phyloP scores from a whole-genome alignment of 768 basidiomycete species.

The Nevesoporus exiguus region DNA sequence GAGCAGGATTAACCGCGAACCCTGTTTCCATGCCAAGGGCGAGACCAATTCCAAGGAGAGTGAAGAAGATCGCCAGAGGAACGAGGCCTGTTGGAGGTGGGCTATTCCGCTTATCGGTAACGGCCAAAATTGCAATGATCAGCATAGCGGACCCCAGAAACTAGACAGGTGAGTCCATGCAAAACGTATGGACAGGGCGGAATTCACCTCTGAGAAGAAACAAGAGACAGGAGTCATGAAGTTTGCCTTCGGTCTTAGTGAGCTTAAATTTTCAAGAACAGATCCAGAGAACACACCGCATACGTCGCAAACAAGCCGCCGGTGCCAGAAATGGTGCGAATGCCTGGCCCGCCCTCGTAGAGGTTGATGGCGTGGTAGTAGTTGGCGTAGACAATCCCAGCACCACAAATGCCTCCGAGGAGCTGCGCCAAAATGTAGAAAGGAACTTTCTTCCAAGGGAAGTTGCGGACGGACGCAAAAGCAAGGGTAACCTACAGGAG shows the following conservation, averaged over 20 bases:
- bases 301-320: conserved; percentile 60
- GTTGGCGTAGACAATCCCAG: conserved; percentile 56
- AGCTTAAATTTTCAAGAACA: conserved; percentile 1
- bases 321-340: conserved; percentile 56
- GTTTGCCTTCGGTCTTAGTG: conserved; percentile 28
- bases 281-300: conserved; percentile 39
- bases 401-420: conserved; percentile 57
- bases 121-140: conserved; percentile 49
- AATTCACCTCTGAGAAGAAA: conserved; percentile 45
- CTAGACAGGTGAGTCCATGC: conserved; percentile 24
- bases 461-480: conserved; percentile 63
- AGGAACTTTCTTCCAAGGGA: conserved; percentile 82
- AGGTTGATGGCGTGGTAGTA: conserved; percentile 67
- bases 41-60: conserved; percentile 56
- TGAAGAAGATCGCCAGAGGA: conserved; percentile 53
- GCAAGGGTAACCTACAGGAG: conserved; percentile 60
- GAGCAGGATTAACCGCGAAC: conserved; percentile 66
- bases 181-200: not conserved
- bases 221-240: conserved; percentile 43
- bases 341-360: conserved; percentile 51
- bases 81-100: conserved; percentile 48
- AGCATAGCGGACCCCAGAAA: conserved; percentile 56
- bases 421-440: conserved; percentile 61
- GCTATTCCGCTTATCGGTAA: conserved; percentile 50
- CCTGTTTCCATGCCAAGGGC: conserved; percentile 64